Conservation (phyloP, 495 filamentous ascomycete genomes). For the Rusavskia elegans region DNA sequence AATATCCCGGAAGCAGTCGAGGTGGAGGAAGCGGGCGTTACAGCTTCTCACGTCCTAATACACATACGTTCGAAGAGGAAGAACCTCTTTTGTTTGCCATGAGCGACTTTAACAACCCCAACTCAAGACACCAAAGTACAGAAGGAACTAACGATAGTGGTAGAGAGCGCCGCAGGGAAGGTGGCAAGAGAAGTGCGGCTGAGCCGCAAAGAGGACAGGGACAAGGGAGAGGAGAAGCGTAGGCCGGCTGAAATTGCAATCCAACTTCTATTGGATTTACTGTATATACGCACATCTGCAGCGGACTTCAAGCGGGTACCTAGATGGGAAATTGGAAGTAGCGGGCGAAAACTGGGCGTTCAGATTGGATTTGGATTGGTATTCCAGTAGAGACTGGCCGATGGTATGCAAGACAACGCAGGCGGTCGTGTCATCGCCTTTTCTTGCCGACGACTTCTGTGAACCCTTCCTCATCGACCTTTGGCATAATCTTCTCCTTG, state of each 20-base stretch:
- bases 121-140: slow-evolving; percentile 5
- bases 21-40: slow-evolving; percentile 18
- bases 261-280: too few relatives aligned
- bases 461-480: slow-evolving; percentile 89
- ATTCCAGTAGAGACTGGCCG: not conserved
- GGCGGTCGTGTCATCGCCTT: slow-evolving; percentile 28
- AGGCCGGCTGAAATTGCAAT: slow-evolving; percentile 26
- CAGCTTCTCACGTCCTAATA: slow-evolving; percentile 22
- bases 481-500: slow-evolving; percentile 51
- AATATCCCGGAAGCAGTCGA: slow-evolving; percentile 13
- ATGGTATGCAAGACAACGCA: not conserved
- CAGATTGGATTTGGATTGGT: too few relatives aligned
- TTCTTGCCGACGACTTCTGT: slow-evolving; percentile 71
- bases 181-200: too few relatives aligned
- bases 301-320: too few relatives aligned
- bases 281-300: too few relatives aligned
- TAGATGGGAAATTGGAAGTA: too few relatives aligned
- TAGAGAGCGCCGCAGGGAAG: too few relatives aligned
- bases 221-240: too few relatives aligned
- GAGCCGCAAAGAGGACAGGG: too few relatives aligned
- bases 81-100: slow-evolving; percentile 78
- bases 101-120: slow-evolving; percentile 54
- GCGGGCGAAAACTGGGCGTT: too few relatives aligned
- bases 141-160: too few relatives aligned
- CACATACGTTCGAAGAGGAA: slow-evolving; percentile 41